Evolutionary conservation across 768 basidiomycete genomes (phyloP), one percentile per base, ranked within the genome.

Genomic region (Podaxis sp.): DNA sequence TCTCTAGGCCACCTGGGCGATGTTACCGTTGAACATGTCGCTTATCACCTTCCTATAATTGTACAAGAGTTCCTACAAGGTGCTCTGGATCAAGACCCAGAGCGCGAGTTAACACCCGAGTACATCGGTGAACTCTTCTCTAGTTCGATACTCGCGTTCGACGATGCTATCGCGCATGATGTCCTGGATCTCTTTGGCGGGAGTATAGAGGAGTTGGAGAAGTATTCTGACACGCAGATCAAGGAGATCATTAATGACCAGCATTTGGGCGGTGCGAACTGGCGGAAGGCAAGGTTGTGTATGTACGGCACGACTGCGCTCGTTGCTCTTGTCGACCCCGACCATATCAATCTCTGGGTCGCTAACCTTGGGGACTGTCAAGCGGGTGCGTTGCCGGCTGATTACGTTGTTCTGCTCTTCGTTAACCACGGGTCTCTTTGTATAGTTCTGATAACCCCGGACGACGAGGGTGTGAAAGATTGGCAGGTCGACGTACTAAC

Each of bases 311-410:
- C 87, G 0, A 92, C 91, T 2, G 89, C 87, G 4, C 81, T 92
- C 36, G 82, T 92, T 46, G 83, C 90, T 8, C 79, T 93, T 40
- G 81, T 88, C 46, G 89, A 91, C 74, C 88, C 90, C 38, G 78
- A 84, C 20, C 82, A 84, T 65, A 78, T 82, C 68, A 84, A 90
- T 65, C 76, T 92, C 22, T 93, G 91, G 91, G 75, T 92, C 52
- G 90, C 90, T 5, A 91, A 91, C 69, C 78, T 93, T 28, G 91
- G 91, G 13, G 91, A 93, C 69, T 91, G 89, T 71, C 87, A 89
- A 79, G 89, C 89, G 64, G 79, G 90, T 90, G 66, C 65, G 49
- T 54, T 59, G 64, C 64, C 66, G 68, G 44, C 30, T 24, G 49
- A 33, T 66, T 46, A 58, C 64, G 62, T 59, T 46, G 20, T 8